These are phyloP conservation scores for Trichoderma lentiforme DNA, from an alignment of 2,329 filamentous ascomycete genomes.

Conservation along the genomic window DNA sequence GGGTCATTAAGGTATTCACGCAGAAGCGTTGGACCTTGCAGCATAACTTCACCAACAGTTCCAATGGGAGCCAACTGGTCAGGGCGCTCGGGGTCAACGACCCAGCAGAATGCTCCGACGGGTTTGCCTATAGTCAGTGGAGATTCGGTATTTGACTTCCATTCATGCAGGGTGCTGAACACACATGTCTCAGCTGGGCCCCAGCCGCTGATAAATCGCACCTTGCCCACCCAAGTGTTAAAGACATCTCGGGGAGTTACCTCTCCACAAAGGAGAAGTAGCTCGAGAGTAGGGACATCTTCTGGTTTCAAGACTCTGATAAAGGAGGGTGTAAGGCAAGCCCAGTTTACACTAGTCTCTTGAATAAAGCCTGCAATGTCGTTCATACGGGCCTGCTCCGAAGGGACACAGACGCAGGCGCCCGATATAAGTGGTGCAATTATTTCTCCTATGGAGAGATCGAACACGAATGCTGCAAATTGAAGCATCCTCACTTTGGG, in stretches of 20 bases:
- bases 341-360: slow-evolving; percentile 6
- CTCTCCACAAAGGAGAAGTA: slow-evolving; percentile 20
- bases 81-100: slow-evolving; percentile 7
- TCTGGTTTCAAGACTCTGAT: background rate
- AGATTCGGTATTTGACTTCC: slow-evolving; percentile 3
- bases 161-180: slow-evolving; percentile 16
- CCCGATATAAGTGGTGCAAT: slow-evolving; percentile 10
- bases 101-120: slow-evolving; percentile 13
- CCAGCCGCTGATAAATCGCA: slow-evolving; percentile 21
- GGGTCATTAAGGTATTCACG: slow-evolving; percentile 6
- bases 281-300: slow-evolving; percentile 10
- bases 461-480: slow-evolving; percentile 10
- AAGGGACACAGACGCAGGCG: slow-evolving; percentile 8
- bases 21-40: slow-evolving; percentile 11
- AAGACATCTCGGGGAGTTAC: slow-evolving; percentile 10
- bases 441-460: slow-evolving; percentile 11
- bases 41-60: slow-evolving; percentile 1
- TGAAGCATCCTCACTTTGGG: slow-evolving; percentile 8
- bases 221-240: slow-evolving; percentile 15
- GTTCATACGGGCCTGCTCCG: slow-evolving; percentile 3
- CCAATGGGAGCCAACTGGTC: background rate
- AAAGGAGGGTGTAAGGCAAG: background rate
- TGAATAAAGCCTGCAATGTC: slow-evolving; percentile 6
- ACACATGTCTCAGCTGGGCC: slow-evolving; percentile 22
- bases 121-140: slow-evolving; percentile 9